Evolutionary conservation across 2,329 filamentous ascomycete genomes (phyloP), one percentile per base, ranked within the genome.

Genomic region (Aspergillus nomiae): DNA sequence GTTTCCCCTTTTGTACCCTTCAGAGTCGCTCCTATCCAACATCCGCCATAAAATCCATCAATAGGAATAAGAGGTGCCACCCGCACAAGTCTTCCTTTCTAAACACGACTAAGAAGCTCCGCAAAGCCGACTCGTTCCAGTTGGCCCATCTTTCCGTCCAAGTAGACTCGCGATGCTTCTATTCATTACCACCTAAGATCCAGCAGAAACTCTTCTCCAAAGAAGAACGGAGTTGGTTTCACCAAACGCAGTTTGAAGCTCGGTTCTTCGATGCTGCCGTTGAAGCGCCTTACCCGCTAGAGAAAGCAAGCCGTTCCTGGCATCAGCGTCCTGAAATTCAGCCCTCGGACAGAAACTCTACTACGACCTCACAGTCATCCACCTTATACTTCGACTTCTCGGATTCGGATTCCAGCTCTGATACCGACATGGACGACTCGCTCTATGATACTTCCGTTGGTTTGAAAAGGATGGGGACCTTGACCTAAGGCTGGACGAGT

Each of bases 391-490:
- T 70, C 43, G 69, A 74, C 38, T 71, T 24, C 71, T 70, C 51
- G 1, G 53, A 48, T 28, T 70, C 51, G 1, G 53, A 48, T 21
- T 24, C 19, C n/a, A 75, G 76, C 63, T 72, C 72, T 21, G 69
- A 71, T 43, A 66, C 73, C 61, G 76, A 74, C 46, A 81, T 85
- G 68, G 78, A 85, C 41, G 82, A 86, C 57, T 85, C 85, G 1
- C 81, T 91, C 62, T 86, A 87, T 56, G 87, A 92, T 65, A 89
- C 72, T 90, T 92, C 68, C 84, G 88, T 56, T 92, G 90, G 89
- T 80, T 92, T 30, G 90, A 93, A 34, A 89, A 92, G 62, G 88
- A 91, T 59, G 85, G 89, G 21, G 86, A 90, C 58, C 80, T 94
- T 36, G 90, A 94, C 69, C 82, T 94, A 43, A 84, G 84, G 43